Conservation (phyloP, 2,329 filamentous ascomycete genomes). For the Colletotrichum melonis region DNA sequence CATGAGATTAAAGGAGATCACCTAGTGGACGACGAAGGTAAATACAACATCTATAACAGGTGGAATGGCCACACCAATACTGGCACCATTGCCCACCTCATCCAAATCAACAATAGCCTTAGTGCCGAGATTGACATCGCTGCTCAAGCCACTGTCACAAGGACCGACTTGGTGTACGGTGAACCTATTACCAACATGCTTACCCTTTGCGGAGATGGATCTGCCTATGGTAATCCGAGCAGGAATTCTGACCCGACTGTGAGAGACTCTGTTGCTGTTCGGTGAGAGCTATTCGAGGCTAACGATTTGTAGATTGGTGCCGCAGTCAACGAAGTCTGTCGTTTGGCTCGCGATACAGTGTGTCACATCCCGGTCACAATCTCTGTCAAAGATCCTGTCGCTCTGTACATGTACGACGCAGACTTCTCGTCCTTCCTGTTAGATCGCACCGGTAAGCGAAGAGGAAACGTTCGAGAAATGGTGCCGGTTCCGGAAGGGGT, state of each 20-base stretch:
- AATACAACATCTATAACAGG: background rate
- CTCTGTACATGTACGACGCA: background rate
- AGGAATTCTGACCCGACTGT: constrained; percentile 3
- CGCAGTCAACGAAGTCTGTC: background rate
- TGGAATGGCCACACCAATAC: background rate
- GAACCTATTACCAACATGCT: background rate
- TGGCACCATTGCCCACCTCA: background rate
- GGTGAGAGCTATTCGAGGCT: background rate
- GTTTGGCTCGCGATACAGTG: background rate
- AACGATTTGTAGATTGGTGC: background rate
- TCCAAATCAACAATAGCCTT: constrained; percentile 1
- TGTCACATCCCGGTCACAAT: background rate
- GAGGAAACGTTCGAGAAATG: background rate
- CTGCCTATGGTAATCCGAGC: background rate
- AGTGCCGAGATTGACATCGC: constrained; percentile 2
- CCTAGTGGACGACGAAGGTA: background rate
- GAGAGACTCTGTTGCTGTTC: background rate
- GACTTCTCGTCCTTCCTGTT: background rate
- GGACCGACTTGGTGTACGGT: background rate
- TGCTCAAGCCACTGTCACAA: background rate
- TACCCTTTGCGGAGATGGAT: background rate
- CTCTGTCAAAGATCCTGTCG: background rate
- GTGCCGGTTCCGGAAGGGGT: background rate
- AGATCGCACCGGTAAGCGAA: background rate
- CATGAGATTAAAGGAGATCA: background rate